Base-by-base conservation (phyloP, 148 eudicot species). In the Cornus kousa region DNA sequence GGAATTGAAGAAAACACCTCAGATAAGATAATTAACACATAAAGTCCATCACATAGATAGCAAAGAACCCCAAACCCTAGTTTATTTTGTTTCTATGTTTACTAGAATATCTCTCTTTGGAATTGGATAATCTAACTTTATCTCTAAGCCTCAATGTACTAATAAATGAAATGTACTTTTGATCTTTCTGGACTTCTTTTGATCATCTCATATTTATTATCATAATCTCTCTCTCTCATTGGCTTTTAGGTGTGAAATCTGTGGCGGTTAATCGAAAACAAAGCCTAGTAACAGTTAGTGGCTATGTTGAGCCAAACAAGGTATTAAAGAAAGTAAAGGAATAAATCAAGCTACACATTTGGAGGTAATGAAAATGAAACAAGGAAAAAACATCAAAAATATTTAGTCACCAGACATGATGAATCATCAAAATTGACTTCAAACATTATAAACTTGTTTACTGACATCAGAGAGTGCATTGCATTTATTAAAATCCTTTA, bases 271-370 rank as follows among this genome's bases (percentile, higher is more conserved):
- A 80, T 76, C 75, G 92, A 80, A 95, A 93, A 80, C 88, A 88
- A 76, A 88, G 90, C 87, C 84, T 87, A 59, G 90, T 95, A 67
- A 90, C 84, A 39, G 93, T 95, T 4, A 93, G 85, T 22, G 97
- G 97, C 1, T 80, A 84, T 24, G 93, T 95, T 4, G 97, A 95
- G 39, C 91, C 97, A 32, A 88, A 88, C 81, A 91, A 86, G 76
- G 98, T 95, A 60, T 71, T 93, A 13, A 91, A 84, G 80, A 89
- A 83, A 77, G 84, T 95, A n/a, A 93, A 90, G 73, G 28, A 4
- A 11, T 3, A 57, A 57, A 8, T 57, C 3, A 57, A 57, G 64
- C 7, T 48, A 48, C 9, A 35, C 37, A 35, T 48, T 7, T 57
- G 64, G 64, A 57, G 64, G 64, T 57, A 11, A 1, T 35, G 5